phyloP scores from a whole-genome alignment of 257 asterid genomes.

The Verbascum thapsus region DNA sequence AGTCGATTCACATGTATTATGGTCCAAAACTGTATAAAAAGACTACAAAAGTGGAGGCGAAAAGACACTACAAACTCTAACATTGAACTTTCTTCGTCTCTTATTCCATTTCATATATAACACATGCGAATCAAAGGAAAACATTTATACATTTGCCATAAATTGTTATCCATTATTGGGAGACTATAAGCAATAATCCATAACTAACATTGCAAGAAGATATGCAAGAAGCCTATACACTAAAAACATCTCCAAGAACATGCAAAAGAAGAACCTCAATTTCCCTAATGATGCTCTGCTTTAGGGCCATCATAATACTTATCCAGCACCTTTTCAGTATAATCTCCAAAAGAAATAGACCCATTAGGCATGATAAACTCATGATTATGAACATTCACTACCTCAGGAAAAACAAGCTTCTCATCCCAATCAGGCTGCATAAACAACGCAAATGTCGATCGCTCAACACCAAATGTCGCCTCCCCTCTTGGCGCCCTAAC shows the following conservation, averaged over 20 bases:
- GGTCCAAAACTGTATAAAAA: no score
- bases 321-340: slow-evolving; percentile 83
- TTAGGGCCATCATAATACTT: slow-evolving; percentile 80
- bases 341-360: slow-evolving; percentile 83
- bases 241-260: background rate
- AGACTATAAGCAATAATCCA: background rate
- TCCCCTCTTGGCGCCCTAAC: slow-evolving; percentile 86
- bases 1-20: no score
- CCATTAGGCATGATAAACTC: slow-evolving; percentile 63
- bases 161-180: no score
- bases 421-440: slow-evolving; percentile 99
- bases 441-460: slow-evolving; percentile 87
- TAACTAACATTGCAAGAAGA: background rate
- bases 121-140: no score
- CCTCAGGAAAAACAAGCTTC: slow-evolving; percentile 69
- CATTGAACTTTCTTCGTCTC: no score
- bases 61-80: no score
- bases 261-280: background rate
- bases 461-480: slow-evolving; percentile 69
- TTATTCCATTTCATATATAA: no score
- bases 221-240: no score
- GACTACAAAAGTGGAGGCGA: no score
- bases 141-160: no score
- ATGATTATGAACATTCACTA: slow-evolving; percentile 66
- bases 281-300: slow-evolving; percentile 26